Evolutionary conservation across 192 early-diverging fungal species (phyloP).

Genomic region (Geosiphon pyriformis): DNA sequence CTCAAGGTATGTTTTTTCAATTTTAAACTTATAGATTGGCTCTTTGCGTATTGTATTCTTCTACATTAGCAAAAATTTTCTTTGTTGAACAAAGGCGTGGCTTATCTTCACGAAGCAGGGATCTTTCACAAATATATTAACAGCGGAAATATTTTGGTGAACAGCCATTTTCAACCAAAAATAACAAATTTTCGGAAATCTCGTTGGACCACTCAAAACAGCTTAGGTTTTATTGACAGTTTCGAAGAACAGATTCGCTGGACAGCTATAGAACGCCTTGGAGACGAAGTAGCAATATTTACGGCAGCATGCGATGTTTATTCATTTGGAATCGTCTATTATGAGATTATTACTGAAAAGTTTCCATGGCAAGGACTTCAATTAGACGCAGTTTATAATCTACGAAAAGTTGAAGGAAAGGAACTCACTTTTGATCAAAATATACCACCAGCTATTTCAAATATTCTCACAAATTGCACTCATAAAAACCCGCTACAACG

Average conservation of each 20-base stretch:
- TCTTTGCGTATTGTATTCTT: background rate
- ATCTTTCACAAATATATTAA: slow-evolving; percentile 25
- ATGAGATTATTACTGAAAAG: slow-evolving; percentile 18
- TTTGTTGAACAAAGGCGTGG: slow-evolving; percentile 4
- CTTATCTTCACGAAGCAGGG: slow-evolving; percentile 23
- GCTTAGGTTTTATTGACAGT: background rate
- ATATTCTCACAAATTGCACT: slow-evolving; percentile 8
- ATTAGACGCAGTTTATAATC: slow-evolving; percentile 6
- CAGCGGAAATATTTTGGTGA: slow-evolving; percentile 20
- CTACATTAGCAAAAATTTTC: background rate
- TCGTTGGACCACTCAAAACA: slow-evolving; percentile 9
- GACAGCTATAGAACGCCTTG: slow-evolving; percentile 23
- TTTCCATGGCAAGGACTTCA: slow-evolving; percentile 15
- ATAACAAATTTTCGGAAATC: slow-evolving; percentile 25
- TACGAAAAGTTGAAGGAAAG: slow-evolving; percentile 11
- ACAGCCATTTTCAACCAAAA: slow-evolving; percentile 16
- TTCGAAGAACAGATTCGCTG: slow-evolving; percentile 28
- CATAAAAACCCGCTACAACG: background rate
- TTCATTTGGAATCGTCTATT: slow-evolving; percentile 25
- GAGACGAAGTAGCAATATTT: slow-evolving; percentile 17
- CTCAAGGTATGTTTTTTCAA: slow-evolving; percentile 4
- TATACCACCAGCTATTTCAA: slow-evolving; percentile 13
- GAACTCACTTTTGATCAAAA: background rate
- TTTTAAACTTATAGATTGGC: background rate
- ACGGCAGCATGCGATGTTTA: slow-evolving; percentile 22